Evolutionary conservation across 352 stramenopile species (phyloP).

Genomic region (Phytophthora aleatoria): DNA sequence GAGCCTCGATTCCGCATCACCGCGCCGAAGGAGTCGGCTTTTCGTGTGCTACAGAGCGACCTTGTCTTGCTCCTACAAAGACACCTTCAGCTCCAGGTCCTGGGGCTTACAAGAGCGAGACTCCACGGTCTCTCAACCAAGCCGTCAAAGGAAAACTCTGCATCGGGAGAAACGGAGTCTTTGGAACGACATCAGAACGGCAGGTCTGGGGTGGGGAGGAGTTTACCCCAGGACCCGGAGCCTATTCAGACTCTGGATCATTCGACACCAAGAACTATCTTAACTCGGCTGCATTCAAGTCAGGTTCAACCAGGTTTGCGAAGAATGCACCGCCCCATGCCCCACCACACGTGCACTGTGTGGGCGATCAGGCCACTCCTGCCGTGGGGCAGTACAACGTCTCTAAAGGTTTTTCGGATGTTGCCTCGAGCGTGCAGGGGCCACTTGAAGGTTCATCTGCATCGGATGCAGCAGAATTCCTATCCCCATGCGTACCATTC

Average conservation of each 20-base stretch:
- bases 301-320: conserved; percentile 53
- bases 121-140: conserved; percentile 61
- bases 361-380: conserved; percentile 46
- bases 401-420: conserved; percentile 27
- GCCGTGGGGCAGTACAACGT: conserved; percentile 65
- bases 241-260: conserved; percentile 48
- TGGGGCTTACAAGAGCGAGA: conserved; percentile 67
- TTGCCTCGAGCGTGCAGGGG: conserved; percentile 3
- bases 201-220: conserved; percentile 69
- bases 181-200: conserved; percentile 77
- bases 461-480: conserved; percentile 11
- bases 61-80: conserved; percentile 57
- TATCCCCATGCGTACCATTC: conserved; percentile 40
- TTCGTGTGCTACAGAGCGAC: conserved; percentile 64
- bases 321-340: conserved; percentile 46
- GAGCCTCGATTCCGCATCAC: conserved; percentile 26
- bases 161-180: conserved; percentile 70
- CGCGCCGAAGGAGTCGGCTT: conserved; percentile 65
- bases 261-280: conserved; percentile 43
- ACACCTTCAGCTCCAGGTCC: conserved; percentile 45
- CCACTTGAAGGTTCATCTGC: conserved; percentile 4
- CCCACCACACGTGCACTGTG: conserved; percentile 56
- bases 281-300: conserved; percentile 66
- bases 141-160: conserved; percentile 49
- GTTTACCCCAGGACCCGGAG: conserved; percentile 58